A percentile compares a stretch with the other conserved stretches of the same genome.
Conservation (phyloP, 2,329 filamentous ascomycete genomes). For the Colletotrichum tamarilloi region DNA sequence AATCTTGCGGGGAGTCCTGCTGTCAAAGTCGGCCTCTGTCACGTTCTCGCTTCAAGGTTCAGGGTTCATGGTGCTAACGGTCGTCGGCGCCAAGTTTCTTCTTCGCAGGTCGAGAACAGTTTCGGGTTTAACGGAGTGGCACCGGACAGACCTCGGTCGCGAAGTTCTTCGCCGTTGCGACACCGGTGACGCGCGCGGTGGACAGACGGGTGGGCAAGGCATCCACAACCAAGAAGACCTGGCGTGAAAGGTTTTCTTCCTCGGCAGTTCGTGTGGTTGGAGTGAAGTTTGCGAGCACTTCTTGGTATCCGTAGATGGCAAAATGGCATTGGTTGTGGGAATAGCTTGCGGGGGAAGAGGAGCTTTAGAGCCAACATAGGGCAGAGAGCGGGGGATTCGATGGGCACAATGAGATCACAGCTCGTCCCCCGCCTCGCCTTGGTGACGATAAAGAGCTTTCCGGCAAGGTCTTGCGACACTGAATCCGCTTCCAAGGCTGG, state of each 20-base stretch:
- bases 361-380: background rate
- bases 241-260: background rate
- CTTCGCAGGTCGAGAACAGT: background rate
- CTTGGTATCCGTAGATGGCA: background rate
- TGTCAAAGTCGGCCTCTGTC: background rate
- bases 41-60: slow-evolving; percentile 8
- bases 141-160: slow-evolving; percentile 24
- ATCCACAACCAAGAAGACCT: background rate
- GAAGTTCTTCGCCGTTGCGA: background rate
- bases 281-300: background rate
- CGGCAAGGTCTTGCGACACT: background rate
- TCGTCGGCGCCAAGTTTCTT: slow-evolving; percentile 1
- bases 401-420: slow-evolving; percentile 22
- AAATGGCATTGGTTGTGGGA: background rate
- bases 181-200: background rate
- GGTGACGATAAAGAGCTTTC: background rate
- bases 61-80: background rate
- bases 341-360: slow-evolving; percentile 3
- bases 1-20: background rate
- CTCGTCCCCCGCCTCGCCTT: background rate
- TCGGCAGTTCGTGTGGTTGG: background rate
- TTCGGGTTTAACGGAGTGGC: slow-evolving; percentile 1
- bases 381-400: slow-evolving; percentile 11
- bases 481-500: slow-evolving; percentile 4
- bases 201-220: slow-evolving; percentile 3